phyloP scores from a whole-genome alignment of 495 filamentous ascomycete genomes.

The Neurospora africana region DNA sequence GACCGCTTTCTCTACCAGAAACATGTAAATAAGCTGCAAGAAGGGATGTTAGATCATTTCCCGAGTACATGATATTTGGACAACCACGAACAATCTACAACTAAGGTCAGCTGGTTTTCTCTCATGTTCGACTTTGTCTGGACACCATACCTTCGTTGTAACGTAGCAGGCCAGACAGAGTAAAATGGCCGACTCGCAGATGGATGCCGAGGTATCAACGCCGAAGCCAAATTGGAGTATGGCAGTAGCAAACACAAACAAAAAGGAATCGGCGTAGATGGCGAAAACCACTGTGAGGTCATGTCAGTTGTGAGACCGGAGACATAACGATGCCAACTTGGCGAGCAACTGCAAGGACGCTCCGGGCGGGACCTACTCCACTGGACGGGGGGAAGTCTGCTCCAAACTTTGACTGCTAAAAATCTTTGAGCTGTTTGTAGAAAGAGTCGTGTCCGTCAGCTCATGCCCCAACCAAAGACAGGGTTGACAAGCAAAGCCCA shows the following conservation, averaged over 20 bases:
- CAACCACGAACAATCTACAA: conserved; percentile 29
- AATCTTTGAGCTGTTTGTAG: conserved; percentile 23
- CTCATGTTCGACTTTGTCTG: background rate
- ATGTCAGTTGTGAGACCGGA: background rate
- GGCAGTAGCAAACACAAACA: conserved; percentile 40
- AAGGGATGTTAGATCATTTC: conserved; percentile 1
- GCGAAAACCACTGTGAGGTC: conserved; percentile 32
- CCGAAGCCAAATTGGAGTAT: conserved; percentile 41
- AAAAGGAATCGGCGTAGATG: conserved; percentile 40
- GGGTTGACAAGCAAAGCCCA: background rate
- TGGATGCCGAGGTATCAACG: conserved; percentile 26
- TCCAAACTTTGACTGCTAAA: conserved; percentile 31
- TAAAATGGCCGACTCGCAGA: conserved; percentile 40
- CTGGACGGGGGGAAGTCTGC: conserved; percentile 32
- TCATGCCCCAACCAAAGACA: background rate
- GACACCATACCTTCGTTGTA: conserved; percentile 37
- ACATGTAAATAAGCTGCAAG: conserved; percentile 39
- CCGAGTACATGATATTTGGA: background rate
- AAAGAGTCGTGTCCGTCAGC: background rate
- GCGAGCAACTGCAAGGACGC: background rate
- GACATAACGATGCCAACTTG: background rate
- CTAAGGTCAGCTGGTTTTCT: background rate
- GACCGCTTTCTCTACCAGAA: conserved; percentile 45
- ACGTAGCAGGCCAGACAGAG: conserved; percentile 42
- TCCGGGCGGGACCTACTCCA: conserved; percentile 29